Base-by-base conservation (phyloP, 2,329 filamentous ascomycete species). In the Lachnellula hyalina region DNA sequence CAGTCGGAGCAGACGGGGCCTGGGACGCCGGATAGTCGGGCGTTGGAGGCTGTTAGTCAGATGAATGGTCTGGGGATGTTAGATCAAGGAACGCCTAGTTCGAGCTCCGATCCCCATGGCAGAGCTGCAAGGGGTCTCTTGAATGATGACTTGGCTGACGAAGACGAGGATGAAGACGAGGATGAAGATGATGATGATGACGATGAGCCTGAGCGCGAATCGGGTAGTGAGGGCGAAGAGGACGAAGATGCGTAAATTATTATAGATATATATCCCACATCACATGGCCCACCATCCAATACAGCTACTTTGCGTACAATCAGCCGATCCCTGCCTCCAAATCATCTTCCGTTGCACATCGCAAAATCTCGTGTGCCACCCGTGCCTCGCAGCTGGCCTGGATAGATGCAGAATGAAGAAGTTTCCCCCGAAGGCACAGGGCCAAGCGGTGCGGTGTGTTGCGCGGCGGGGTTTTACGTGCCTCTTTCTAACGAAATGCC, bases 101-200 rank as follows among this genome's bases (percentile, higher is more conserved):
- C 5, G 5, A 17, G 15, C 15, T 40, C 15, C 7, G 17, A 17
- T 17, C 8, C 5, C 15, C n/a, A 17, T 8, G 36, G 15, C 5
- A 9, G 15, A 40, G 17, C 3, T 17, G 15, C 14, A 9, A 17
- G 36, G 36, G 15, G 15, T 40, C 5, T 15, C 36, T 17, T 40
- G 2, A 15, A 40, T 40, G 36, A 40, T 40, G 36, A 17, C n/a
- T 11, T n/a, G n/a, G 21, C 36, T 3, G 32, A 25, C 5, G 50
- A 47, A 21, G 40, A 49, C 6, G 41, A 52, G 17, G 41, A 47
- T 17, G 50, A 41, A 25, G 50, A 52, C 28, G 42, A 38, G 3
- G 50, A 52, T 47, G 49, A 52, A 6, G 41, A 15, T 40, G 40
- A 52, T 25, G 40, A 45, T 40, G 40, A 52, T 25, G 40, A 44